phyloP scores from a whole-genome alignment of 441 rosid species.

The Populus hybrid region DNA sequence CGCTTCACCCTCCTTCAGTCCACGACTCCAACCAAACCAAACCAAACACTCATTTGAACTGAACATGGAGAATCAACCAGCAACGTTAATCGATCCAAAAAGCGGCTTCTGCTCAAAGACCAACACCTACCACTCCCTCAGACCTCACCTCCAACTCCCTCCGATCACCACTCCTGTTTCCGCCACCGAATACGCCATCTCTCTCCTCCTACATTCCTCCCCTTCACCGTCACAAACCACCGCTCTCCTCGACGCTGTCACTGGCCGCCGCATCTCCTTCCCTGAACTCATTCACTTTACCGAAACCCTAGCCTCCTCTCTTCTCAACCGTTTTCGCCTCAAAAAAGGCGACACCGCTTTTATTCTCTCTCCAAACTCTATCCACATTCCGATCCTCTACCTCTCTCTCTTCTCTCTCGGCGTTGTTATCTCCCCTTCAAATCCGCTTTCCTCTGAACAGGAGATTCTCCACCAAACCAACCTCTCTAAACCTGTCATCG shows the following conservation, averaged over 20 bases:
- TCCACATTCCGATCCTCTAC: slow-evolving; percentile 47
- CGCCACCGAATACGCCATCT: slow-evolving; percentile 37
- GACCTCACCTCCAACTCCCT: slow-evolving; percentile 37
- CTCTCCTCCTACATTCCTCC: slow-evolving; percentile 28
- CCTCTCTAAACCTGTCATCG: slow-evolving; percentile 47
- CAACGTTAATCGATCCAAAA: slow-evolving; percentile 16
- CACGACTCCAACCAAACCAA: too few relatives aligned
- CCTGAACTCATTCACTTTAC: slow-evolving; percentile 33
- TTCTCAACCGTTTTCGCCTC: slow-evolving; percentile 31
- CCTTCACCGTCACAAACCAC: slow-evolving; percentile 33
- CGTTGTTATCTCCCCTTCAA: slow-evolving; percentile 50
- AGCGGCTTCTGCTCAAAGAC: slow-evolving; percentile 40
- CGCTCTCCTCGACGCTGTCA: slow-evolving; percentile 40
- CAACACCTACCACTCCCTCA: slow-evolving; percentile 38
- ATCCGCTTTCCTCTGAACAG: slow-evolving; percentile 34
- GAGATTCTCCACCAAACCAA: slow-evolving; percentile 41
- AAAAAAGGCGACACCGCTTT: slow-evolving; percentile 46
- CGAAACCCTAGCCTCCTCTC: slow-evolving; percentile 29
- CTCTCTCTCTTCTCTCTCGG: slow-evolving; percentile 56
- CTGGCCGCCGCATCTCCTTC: slow-evolving; percentile 35
- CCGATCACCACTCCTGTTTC: slow-evolving; percentile 27
- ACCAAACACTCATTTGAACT: neutral
- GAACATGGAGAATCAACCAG: neutral
- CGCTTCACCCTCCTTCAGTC: too few relatives aligned
- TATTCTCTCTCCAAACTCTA: slow-evolving; percentile 40